Conservation (phyloP, 2,329 filamentous ascomycete genomes). For the Cordyceps javanica region DNA sequence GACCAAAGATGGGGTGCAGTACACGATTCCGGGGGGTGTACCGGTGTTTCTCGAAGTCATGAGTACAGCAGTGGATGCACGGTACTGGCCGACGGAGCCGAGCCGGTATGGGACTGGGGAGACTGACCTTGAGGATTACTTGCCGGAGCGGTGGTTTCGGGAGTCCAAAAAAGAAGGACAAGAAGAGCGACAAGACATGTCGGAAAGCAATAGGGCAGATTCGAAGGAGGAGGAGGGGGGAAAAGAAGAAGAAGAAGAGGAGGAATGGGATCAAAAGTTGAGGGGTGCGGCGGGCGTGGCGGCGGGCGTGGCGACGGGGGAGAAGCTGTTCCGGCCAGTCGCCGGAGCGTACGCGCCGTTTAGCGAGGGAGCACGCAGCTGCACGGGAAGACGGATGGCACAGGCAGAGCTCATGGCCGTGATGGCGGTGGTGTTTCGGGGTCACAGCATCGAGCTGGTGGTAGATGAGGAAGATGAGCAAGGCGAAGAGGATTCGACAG, state of each 20-base stretch:
- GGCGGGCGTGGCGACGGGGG: constrained; percentile 54
- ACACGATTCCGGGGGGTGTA: constrained; percentile 51
- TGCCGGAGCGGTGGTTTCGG: constrained; percentile 67
- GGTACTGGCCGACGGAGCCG: constrained; percentile 59
- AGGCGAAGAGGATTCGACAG: constrained; percentile 33
- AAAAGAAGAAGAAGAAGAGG: no score
- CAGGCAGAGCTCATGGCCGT: constrained; percentile 53
- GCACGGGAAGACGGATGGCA: constrained; percentile 52
- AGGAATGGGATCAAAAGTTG: no score
- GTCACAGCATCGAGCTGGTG: constrained; percentile 64
- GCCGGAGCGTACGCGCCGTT: constrained; percentile 54
- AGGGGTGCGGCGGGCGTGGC: no score
- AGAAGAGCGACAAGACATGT: no score
- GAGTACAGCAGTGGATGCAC: constrained; percentile 60
- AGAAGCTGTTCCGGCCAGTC: constrained; percentile 53
- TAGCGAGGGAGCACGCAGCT: constrained; percentile 51
- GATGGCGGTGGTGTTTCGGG: constrained; percentile 48
- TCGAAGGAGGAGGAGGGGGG: no score
- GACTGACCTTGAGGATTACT: constrained; percentile 60
- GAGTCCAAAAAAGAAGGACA: constrained; percentile 20
- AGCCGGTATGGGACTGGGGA: constrained; percentile 36
- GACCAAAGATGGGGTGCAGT: constrained; percentile 49
- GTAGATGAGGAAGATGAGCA: constrained; percentile 52
- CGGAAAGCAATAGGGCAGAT: no score
- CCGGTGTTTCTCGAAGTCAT: constrained; percentile 51